Conservation (phyloP, 768 basidiomycete species). For the Boletus pseudo-olivaceus region DNA sequence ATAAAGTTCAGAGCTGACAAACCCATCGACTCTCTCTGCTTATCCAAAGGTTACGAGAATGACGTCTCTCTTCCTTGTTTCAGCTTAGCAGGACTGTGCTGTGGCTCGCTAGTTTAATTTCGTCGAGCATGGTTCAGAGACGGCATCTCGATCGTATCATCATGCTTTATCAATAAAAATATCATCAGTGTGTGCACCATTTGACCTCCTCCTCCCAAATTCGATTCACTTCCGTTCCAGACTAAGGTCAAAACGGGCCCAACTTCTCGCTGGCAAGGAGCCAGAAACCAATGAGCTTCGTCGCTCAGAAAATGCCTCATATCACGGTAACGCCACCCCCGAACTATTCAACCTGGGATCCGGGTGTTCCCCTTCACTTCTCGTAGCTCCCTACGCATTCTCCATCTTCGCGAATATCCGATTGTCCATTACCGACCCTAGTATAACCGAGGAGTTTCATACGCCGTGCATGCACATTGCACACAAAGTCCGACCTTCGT, state of each 20-base stretch:
- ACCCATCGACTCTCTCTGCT: not conserved
- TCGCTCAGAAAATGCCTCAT: not conserved
- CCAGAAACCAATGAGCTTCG: not conserved
- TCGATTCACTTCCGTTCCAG: not conserved
- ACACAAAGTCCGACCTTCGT: not conserved
- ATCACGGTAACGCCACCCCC: not conserved
- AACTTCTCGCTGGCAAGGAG: not conserved
- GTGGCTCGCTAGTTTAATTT: not conserved
- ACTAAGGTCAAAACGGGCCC: not conserved
- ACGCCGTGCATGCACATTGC: not conserved
- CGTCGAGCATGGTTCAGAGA: not conserved
- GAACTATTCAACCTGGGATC: not conserved
- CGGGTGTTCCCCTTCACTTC: not conserved
- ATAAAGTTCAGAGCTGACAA: conserved; percentile 18
- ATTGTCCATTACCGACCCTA: not conserved
- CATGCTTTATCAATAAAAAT: not conserved
- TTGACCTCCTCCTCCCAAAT: not conserved
- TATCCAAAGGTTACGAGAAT: conserved; percentile 1
- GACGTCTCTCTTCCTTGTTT: conserved; percentile 2
- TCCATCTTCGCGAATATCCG: not conserved
- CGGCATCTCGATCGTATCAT: not conserved
- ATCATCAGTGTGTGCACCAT: not conserved
- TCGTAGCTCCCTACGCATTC: not conserved
- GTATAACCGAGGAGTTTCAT: not conserved
- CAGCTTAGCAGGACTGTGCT: not conserved